These are phyloP conservation scores for Mycena pura DNA, from an alignment of 768 basidiomycete genomes.

Conservation along the genomic window DNA sequence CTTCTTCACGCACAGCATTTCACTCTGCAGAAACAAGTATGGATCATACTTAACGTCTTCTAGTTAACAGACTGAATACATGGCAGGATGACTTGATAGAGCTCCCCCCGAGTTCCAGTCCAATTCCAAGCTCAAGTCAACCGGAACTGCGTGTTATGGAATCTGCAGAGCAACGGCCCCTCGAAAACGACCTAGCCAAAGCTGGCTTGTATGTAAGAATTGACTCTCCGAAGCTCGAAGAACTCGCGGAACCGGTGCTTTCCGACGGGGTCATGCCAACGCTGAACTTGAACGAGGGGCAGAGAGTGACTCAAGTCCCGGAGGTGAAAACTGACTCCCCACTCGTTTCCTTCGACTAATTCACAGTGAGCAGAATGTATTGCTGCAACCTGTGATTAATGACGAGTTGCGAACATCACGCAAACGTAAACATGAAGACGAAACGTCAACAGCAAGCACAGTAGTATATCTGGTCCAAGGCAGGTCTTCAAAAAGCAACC, in stretches of 20 bases:
- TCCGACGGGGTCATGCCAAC: neutral
- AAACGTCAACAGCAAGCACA: neutral
- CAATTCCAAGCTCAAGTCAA: slow-evolving; percentile 19
- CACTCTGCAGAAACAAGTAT: slow-evolving; percentile 34
- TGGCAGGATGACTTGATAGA: neutral
- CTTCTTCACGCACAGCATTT: slow-evolving; percentile 46
- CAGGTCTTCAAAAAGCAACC: neutral
- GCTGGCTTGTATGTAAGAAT: neutral
- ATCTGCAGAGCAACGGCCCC: neutral
- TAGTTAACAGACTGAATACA: neutral
- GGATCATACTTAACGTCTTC: neutral
- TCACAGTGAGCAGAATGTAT: neutral
- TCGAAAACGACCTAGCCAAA: neutral
- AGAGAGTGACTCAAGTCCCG: neutral
- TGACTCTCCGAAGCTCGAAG: neutral
- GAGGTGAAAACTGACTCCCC: neutral
- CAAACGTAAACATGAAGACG: slow-evolving; percentile 25
- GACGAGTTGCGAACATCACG: neutral
- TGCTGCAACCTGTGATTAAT: neutral
- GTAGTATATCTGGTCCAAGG: too few relatives aligned
- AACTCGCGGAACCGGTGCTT: neutral
- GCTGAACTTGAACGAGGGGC: neutral
- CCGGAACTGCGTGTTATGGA: slow-evolving; percentile 1
- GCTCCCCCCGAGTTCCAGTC: slow-evolving; percentile 20
- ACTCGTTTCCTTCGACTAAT: neutral